Evolutionary conservation across 108 stramenopile genomes (phyloP).

Genomic region (Bacterosira constricta): DNA sequence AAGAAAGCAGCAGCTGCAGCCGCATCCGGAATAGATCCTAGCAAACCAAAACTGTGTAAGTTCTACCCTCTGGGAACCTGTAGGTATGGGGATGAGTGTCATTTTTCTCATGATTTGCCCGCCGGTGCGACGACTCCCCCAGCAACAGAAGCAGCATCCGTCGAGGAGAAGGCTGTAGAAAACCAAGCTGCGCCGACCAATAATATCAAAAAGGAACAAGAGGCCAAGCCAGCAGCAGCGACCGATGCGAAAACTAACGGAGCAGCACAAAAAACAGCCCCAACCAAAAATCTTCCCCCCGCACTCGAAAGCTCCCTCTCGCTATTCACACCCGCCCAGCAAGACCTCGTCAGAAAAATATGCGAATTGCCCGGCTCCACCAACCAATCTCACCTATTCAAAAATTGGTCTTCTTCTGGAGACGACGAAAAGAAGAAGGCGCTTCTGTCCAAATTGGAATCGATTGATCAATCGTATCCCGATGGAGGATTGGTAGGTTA

Average conservation of each 20-base stretch:
- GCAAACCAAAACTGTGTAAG: slow-evolving; percentile 10
- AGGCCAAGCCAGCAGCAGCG: slow-evolving; percentile 3
- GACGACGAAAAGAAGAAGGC: slow-evolving; percentile 33
- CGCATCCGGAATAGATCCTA: not conserved
- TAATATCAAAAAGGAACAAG: not conserved
- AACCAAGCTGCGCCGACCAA: not conserved
- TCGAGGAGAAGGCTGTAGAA: slow-evolving; percentile 4
- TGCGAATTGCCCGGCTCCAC: slow-evolving; percentile 39
- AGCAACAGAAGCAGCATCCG: slow-evolving; percentile 14
- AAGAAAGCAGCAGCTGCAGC: not conserved
- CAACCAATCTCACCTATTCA: slow-evolving; percentile 65
- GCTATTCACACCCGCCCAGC: slow-evolving; percentile 40
- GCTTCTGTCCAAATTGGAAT: slow-evolving; percentile 61
- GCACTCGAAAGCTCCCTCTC: slow-evolving; percentile 31
- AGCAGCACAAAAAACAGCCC: not conserved
- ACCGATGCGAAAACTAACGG: not conserved
- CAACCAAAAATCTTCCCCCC: slow-evolving; percentile 8
- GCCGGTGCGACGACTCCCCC: slow-evolving; percentile 3
- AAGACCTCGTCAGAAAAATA: slow-evolving; percentile 49
- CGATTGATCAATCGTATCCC: slow-evolving; percentile 66
- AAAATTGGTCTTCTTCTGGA: slow-evolving; percentile 37
- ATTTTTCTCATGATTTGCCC: slow-evolving; percentile 8
- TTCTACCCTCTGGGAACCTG: slow-evolving; percentile 24
- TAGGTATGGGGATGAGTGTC: slow-evolving; percentile 18
- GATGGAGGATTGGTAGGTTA: slow-evolving; percentile 64